Evolutionary conservation across 352 stramenopile genomes (phyloP).

Genomic region (Peronospora tabacina): DNA sequence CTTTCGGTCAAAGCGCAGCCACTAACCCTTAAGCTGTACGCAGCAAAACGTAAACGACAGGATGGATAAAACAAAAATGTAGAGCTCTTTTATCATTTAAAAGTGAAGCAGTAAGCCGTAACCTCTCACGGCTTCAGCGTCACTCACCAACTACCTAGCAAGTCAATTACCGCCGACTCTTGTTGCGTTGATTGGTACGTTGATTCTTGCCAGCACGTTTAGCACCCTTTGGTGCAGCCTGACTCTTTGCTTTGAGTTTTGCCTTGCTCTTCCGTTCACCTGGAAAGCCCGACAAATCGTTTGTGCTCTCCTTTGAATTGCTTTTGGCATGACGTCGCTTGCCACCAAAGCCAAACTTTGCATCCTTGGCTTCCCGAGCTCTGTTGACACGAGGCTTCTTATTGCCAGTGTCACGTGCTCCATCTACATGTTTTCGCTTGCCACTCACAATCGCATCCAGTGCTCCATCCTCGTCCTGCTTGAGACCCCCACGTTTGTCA

Average conservation of each 20-base stretch:
- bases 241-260: slow-evolving; percentile 29
- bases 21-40: neutral
- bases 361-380: slow-evolving; percentile 61
- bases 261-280: slow-evolving; percentile 34
- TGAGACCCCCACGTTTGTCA: slow-evolving; percentile 47
- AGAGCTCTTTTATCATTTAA: slow-evolving; percentile 26
- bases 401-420: slow-evolving; percentile 41
- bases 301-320: slow-evolving; percentile 77
- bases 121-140: slow-evolving; percentile 3
- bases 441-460: slow-evolving; percentile 57
- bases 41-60: neutral
- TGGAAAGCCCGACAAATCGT: slow-evolving; percentile 67
- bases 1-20: too few relatives aligned
- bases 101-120: slow-evolving; percentile 14
- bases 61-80: slow-evolving; percentile 17
- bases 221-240: slow-evolving; percentile 33
- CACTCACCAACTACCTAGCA: slow-evolving; percentile 3
- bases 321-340: slow-evolving; percentile 67
- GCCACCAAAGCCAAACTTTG: slow-evolving; percentile 82
- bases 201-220: slow-evolving; percentile 58
- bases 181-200: slow-evolving; percentile 42
- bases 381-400: slow-evolving; percentile 73
- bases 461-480: slow-evolving; percentile 59
- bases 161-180: slow-evolving; percentile 35
- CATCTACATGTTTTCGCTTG: slow-evolving; percentile 39